Evolutionary conservation across 139 green algal species (phyloP).

Genomic region (Chlamydomonas schloesseri): DNA sequence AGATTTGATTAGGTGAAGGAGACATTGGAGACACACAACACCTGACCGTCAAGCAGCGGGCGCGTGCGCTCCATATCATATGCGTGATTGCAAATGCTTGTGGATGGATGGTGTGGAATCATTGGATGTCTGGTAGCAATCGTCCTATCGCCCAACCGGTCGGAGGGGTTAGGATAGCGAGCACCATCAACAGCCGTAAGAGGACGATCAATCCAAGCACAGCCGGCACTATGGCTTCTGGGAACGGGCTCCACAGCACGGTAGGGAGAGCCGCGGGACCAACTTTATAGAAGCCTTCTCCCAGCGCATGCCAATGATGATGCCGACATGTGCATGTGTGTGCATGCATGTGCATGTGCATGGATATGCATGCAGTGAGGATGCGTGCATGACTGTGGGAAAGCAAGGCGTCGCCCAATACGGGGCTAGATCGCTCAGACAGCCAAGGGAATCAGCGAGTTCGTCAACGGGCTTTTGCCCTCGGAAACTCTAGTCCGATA

Average conservation of each 20-base stretch:
- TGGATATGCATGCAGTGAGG: too few species aligned
- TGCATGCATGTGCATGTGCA: neutral
- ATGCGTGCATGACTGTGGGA: too few species aligned
- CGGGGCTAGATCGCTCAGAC: conserved; percentile 72
- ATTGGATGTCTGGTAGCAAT: conserved; percentile 60
- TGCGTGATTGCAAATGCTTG: neutral
- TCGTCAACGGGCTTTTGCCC: conserved; percentile 70
- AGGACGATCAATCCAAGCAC: conserved; percentile 35
- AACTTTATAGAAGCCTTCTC: conserved; percentile 83
- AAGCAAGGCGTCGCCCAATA: neutral
- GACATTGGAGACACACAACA: conserved; percentile 15
- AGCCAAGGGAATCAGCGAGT: conserved; percentile 84
- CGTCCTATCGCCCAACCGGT: conserved; percentile 41
- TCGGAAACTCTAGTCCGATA: conserved; percentile 92
- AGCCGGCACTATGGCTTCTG: conserved; percentile 52
- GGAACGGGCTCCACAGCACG: conserved; percentile 53
- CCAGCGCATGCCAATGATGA: neutral
- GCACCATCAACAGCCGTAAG: conserved; percentile 33
- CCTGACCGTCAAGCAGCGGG: conserved; percentile 45
- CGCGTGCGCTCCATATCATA: neutral
- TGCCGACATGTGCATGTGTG: neutral
- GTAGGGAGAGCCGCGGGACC: conserved; percentile 55
- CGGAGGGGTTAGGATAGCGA: conserved; percentile 48
- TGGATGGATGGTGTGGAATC: neutral
- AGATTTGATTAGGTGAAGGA: conserved; percentile 35